Conservation (phyloP, 2,329 filamentous ascomycete species). For the Macrophomina phaseolina region DNA sequence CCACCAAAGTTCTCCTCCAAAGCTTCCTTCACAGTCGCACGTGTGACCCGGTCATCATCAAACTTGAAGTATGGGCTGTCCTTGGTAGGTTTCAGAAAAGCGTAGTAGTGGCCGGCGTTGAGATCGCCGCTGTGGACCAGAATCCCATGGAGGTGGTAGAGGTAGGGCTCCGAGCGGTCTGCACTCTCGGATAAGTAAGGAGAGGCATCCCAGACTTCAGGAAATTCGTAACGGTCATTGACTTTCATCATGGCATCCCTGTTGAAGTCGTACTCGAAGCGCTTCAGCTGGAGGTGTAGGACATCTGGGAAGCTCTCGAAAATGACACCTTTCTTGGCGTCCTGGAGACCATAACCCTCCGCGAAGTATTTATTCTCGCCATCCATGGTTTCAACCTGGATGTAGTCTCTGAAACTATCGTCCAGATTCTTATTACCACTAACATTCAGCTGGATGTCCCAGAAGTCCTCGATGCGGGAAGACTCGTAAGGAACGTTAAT, state of each 20-base stretch:
- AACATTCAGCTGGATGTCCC: constrained; percentile 98
- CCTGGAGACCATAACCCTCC: constrained; percentile 88
- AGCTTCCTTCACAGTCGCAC: constrained; percentile 87
- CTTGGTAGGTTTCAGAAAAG: constrained; percentile 88
- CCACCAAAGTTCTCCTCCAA: constrained; percentile 97
- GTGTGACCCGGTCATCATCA: constrained; percentile 96
- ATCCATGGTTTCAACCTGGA: constrained; percentile 94
- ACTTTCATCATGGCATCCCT: constrained; percentile 99
- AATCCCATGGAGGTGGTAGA: constrained; percentile 92
- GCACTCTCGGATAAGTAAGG: constrained; percentile 87
- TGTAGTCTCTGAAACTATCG: constrained; percentile 94
- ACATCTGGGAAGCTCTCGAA: constrained; percentile 96
- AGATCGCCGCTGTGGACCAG: constrained; percentile 95
- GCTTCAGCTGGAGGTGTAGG: constrained; percentile 91
- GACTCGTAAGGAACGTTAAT: constrained; percentile 99
- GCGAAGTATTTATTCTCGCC: constrained; percentile 99
- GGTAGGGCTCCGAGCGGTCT: constrained; percentile 86
- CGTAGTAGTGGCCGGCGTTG: constrained; percentile 98
- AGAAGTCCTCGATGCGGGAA: constrained; percentile 94
- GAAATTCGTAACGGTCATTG: constrained; percentile 90
- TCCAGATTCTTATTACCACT: constrained; percentile 90
- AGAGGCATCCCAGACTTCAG: constrained; percentile 79
- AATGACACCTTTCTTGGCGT: constrained; percentile 97
- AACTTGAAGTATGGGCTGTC: constrained; percentile 96
- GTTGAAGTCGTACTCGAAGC: constrained; percentile 97